Evolutionary conservation across 179 eudicot species (phyloP), one percentile per base, ranked within the genome.

Genomic region (Beta macrorhiza): DNA sequence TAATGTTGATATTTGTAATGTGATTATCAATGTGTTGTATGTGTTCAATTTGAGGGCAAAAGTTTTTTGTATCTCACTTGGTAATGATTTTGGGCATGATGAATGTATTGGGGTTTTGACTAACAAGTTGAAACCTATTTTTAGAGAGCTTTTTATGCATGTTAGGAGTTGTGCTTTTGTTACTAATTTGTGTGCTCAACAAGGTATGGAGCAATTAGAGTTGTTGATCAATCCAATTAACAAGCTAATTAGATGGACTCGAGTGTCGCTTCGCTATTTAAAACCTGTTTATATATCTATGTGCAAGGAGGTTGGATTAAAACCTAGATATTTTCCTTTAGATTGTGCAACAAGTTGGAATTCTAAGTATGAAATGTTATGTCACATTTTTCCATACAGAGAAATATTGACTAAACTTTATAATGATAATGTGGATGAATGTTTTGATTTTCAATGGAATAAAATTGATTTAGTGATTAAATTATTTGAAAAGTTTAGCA

Each of bases 131-230:
- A 25, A 77, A 14, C 80, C 80, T 49, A 5, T 4, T 0, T 55
- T 77, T 52, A 17, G 62, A 19, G 57, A 64, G 22, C 11, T 77
- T 37, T 63, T 77, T 49, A 9, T 16, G 14, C 19, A 19, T 77
- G 79, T 64, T 15, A 77, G 72, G n/a, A 64, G 25, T 47, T 77
- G 47, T 75, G 68, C 9, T 49, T 49, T 49, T 49, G 73, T 61
- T 58, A 55, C 53, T 25, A 57, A 78, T 53, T 78, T 52, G 47
- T 78, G 80, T 78, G 74, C 44, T 52, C 65, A 78, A 32, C 51
- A 29, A 10, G 22, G 14, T 65, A 55, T 67, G 73, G 80, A 51
- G 37, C 5, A 65, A 17, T 77, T 64, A 65, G 62, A 12, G 0
- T 0, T 0, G 47, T 51, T 77, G 19, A 42, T 65, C 0, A 37